Evolutionary conservation across 805 yeast genomes (phyloP).

Genomic region (Jamesozyma rosinii): DNA sequence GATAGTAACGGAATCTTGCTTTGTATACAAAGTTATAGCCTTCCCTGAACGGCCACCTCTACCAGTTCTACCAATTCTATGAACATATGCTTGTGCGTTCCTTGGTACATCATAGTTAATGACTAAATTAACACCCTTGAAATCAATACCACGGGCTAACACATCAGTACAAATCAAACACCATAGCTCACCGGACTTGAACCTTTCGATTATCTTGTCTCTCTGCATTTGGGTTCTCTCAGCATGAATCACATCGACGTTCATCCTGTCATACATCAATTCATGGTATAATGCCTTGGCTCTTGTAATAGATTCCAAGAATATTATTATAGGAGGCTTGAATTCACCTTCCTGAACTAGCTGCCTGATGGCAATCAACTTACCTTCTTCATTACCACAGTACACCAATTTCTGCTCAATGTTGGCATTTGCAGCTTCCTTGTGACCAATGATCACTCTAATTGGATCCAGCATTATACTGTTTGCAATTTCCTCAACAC

Average conservation of each 20-base stretch:
- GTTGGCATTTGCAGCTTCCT: constrained; percentile 80
- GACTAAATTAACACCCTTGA: constrained; percentile 88
- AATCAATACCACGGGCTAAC: constrained; percentile 92
- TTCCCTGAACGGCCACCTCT: constrained; percentile 82
- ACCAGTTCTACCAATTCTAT: constrained; percentile 97
- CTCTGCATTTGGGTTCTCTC: constrained; percentile 87
- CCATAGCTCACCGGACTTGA: constrained; percentile 89
- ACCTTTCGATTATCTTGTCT: constrained; percentile 71
- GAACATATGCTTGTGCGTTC: constrained; percentile 89
- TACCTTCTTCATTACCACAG: constrained; percentile 95
- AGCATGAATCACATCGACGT: constrained; percentile 93
- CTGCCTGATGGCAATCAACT: constrained; percentile 81
- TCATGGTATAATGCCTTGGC: constrained; percentile 95
- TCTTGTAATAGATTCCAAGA: constrained; percentile 82
- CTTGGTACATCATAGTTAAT: constrained; percentile 95
- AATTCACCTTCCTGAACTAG: constrained; percentile 76
- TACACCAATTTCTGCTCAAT: constrained; percentile 77
- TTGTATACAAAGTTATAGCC: constrained; percentile 89
- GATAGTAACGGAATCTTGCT: constrained; percentile 68
- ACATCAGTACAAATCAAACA: constrained; percentile 95
- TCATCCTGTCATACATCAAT: constrained; percentile 78
- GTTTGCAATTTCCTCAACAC: constrained; percentile 80
- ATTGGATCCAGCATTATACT: constrained; percentile 78
- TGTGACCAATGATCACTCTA: constrained; percentile 82
- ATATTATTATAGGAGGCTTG: constrained; percentile 86